A percentile compares a stretch with the other conserved stretches of the same genome.
Conservation (phyloP, 2,329 filamentous ascomycete genomes). For the Trichoderma semiorbis region DNA sequence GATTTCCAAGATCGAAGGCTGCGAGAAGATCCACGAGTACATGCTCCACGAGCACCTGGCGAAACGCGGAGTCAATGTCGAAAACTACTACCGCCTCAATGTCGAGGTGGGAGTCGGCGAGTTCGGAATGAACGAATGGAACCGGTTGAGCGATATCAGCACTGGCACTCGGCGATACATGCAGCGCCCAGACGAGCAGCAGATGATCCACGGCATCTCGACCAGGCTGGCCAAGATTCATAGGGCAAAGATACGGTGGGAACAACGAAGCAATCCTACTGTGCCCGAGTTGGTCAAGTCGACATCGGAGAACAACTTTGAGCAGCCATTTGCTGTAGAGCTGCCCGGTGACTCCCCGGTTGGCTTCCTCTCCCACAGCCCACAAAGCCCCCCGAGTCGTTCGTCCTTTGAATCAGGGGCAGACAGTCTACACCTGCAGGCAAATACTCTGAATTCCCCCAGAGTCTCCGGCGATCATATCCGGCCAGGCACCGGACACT, state of each 20-base stretch:
- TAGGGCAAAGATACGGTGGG: conserved; percentile 67
- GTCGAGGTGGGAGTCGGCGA: conserved; percentile 95
- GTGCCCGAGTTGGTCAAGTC: conserved; percentile 45
- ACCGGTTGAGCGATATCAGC: conserved; percentile 89
- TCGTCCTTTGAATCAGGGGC: conserved; percentile 56
- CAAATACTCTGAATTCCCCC: conserved; percentile 42
- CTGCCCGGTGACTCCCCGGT: conserved; percentile 54
- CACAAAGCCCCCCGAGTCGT: conserved; percentile 40
- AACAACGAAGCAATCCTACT: conserved; percentile 46
- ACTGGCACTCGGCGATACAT: conserved; percentile 87
- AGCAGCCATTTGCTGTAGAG: conserved; percentile 52
- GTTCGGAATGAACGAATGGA: conserved; percentile 99
- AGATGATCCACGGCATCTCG: conserved; percentile 71
- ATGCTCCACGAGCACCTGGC: conserved; percentile 78
- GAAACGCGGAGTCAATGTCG: conserved; percentile 74
- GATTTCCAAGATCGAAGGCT: conserved; percentile 91
- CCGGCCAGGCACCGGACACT: conserved; percentile 32
- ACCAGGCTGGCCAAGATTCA: conserved; percentile 81
- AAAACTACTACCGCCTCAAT: conserved; percentile 95
- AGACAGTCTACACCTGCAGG: conserved; percentile 45
- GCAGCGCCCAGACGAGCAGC: conserved; percentile 66
- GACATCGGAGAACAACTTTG: conserved; percentile 37
- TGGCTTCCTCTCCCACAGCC: conserved; percentile 33
- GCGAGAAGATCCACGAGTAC: conserved; percentile 82
- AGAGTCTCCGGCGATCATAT: conserved; percentile 49